phyloP scores from a whole-genome alignment of 2,329 filamentous ascomycete genomes.

The Orbilia oligospora region DNA sequence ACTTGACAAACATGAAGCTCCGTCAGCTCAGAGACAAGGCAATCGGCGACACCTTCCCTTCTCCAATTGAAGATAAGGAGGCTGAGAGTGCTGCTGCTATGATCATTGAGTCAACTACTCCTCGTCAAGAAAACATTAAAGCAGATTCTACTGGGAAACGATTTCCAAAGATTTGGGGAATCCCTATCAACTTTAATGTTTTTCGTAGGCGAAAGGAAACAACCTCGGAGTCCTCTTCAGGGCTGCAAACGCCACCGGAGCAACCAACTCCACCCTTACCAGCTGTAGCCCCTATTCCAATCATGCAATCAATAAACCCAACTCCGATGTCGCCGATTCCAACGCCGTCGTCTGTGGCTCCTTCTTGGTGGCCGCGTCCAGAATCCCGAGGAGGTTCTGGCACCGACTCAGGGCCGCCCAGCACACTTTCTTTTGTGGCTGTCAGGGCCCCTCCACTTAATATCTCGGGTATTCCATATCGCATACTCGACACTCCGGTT shows the following conservation, averaged over 20 bases:
- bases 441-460: too few species aligned
- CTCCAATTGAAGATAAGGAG: neutral
- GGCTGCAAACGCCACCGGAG: neutral
- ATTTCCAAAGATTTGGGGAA: neutral
- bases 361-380: too few species aligned
- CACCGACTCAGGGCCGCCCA: too few species aligned
- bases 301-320: too few species aligned
- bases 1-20: slow-evolving; percentile 43
- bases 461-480: too few species aligned
- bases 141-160: neutral
- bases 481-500: neutral
- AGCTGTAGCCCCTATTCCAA: too few species aligned
- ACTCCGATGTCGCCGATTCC: too few species aligned
- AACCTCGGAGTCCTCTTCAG: neutral
- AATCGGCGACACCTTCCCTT: slow-evolving; percentile 13
- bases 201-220: neutral
- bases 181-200: neutral
- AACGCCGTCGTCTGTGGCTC: too few species aligned
- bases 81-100: neutral
- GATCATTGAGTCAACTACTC: slow-evolving; percentile 1
- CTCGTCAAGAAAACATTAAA: neutral
- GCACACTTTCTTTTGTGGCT: too few species aligned
- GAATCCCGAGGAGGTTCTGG: too few species aligned
- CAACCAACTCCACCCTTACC: neutral
- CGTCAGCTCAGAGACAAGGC: slow-evolving; percentile 39